Conservation (phyloP, 805 yeast species). For the Lipomyces starkeyi region DNA sequence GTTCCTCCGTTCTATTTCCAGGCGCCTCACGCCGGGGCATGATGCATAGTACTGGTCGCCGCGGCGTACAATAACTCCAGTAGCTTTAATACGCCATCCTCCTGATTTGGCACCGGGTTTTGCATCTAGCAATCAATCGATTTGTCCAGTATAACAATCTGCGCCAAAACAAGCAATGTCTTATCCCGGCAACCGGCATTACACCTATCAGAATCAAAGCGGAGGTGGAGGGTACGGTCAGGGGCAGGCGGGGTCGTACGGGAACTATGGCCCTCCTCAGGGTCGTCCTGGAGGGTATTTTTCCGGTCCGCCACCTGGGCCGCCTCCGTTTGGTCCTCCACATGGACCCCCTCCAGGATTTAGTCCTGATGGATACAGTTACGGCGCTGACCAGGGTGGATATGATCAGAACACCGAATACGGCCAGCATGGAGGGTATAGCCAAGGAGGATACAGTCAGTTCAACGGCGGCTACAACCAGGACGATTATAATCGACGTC, state of each 20-base stretch:
- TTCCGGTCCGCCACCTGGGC: slow-evolving; percentile 14
- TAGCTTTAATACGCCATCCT: no score
- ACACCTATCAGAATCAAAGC: slow-evolving; percentile 43
- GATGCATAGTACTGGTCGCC: no score
- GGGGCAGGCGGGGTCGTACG: slow-evolving; percentile 24
- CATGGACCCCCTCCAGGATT: slow-evolving; percentile 42
- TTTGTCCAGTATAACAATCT: not conserved
- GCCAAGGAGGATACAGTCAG: slow-evolving; percentile 18
- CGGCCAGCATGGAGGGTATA: not conserved
- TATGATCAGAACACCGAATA: not conserved
- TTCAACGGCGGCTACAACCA: slow-evolving; percentile 10
- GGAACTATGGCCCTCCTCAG: slow-evolving; percentile 38
- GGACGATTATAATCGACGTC: not conserved
- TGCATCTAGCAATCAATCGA: not conserved
- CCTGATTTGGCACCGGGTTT: not conserved
- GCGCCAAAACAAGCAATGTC: slow-evolving; percentile 33
- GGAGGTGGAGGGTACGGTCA: slow-evolving; percentile 26
- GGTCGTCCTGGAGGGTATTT: slow-evolving; percentile 44
- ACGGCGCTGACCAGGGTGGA: not conserved
- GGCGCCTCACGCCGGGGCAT: no score
- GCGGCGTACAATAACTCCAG: no score
- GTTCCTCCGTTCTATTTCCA: no score
- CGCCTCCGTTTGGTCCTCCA: slow-evolving; percentile 38
- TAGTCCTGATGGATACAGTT: slow-evolving; percentile 17
- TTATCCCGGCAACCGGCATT: slow-evolving; percentile 48